These are phyloP conservation scores for Populus hybrid DNA, from an alignment of 441 rosid genomes.

Conservation along the genomic window DNA sequence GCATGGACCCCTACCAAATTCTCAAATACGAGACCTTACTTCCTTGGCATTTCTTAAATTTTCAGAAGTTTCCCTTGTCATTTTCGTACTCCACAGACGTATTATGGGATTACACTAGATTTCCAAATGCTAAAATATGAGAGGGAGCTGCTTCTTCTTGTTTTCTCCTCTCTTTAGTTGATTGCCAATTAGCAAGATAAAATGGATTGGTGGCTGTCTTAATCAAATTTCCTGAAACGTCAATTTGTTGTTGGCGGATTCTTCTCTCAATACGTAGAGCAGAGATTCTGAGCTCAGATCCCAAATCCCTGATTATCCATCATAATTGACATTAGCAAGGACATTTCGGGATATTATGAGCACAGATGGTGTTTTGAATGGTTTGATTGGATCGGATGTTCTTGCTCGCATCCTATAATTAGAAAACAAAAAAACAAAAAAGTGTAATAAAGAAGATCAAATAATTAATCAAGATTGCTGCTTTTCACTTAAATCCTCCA, in stretches of 20 bases:
- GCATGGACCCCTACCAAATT: constrained; percentile 18
- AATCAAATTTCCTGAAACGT: background rate
- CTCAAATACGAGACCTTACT: constrained; percentile 3
- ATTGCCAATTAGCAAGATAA: background rate
- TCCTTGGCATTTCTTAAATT: constrained; percentile 15
- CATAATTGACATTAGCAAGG: background rate
- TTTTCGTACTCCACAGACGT: constrained; percentile 17
- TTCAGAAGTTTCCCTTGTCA: constrained; percentile 40
- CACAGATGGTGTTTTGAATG: too few relatives aligned
- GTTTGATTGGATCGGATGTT: too few relatives aligned
- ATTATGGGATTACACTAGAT: background rate
- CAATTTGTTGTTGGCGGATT: background rate
- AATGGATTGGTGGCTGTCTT: background rate
- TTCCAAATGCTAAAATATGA: background rate
- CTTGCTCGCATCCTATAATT: too few relatives aligned
- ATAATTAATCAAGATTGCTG: too few relatives aligned
- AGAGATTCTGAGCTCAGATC: background rate
- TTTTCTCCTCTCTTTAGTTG: background rate
- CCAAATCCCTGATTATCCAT: background rate
- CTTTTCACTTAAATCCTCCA: background rate
- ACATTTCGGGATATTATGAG: too few relatives aligned
- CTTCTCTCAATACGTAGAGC: background rate
- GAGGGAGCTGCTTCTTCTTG: background rate
- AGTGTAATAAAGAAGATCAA: too few relatives aligned
- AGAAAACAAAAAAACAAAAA: too few relatives aligned